Base-by-base conservation (phyloP, 148 eudicot genomes). In the Pharnaceum exiguum region DNA sequence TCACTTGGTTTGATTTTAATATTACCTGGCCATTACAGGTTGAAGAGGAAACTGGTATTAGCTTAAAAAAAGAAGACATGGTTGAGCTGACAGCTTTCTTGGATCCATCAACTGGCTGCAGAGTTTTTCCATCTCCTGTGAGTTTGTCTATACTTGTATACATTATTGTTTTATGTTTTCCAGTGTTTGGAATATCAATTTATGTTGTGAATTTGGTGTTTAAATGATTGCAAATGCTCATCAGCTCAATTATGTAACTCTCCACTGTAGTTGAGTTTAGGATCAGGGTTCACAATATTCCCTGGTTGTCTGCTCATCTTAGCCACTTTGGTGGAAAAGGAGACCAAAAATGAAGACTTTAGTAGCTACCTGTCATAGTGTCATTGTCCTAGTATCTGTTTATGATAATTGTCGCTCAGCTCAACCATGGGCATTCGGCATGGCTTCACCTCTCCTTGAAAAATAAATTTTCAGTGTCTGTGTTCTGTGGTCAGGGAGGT, bases 41-140 rank as follows among this genome's bases (percentile, higher is more conserved):
- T 46, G 95, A 88, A 67, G 96, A 88, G 75, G 96, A 93, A 72
- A 88, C 86, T 52, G 95, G 96, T 36, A 80, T 93, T 51, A 65
- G 61, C 46, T 73, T 93, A 71, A 88, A 83, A 46, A 74, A 72
- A 33, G 80, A 75, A 47, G 91, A 88, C 73, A 77, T 93, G 80
- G 66, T 85, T 55, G 89, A 88, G 51, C 96, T 88, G 53, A 93
- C 99, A 27, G 76, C 86, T 17, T 81, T 85, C 56, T 73, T 93
- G 58, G 95, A 93, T 63, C 76, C 95, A 60, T 85, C 98, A 46
- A 88, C 98, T 58, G 98, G 96, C 38, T 45, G 77, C 66, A 74
- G 72, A 77, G 75, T 85, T 55, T 77, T 88, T 55, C 96, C 98
- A 23, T 93, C 98, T 30, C 98, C 98, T 69, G 98, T 93, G 67